Evolutionary conservation across 805 yeast genomes (phyloP), one percentile per base, ranked within the genome.

Genomic region (Barnettozyma salicaria): DNA sequence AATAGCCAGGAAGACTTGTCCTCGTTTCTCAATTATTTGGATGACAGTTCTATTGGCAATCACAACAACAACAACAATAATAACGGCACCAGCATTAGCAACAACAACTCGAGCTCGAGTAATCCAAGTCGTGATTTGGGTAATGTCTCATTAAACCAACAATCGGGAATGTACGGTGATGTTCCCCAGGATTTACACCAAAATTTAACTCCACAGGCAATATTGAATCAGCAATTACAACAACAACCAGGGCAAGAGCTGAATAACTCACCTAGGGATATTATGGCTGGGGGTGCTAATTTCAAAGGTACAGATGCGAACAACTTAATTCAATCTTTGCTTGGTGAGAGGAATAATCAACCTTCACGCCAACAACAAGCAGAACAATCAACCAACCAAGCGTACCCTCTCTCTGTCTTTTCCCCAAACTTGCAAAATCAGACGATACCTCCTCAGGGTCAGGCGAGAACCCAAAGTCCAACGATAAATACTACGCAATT

Each of bases 1-100:
- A n/a, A n/a, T n/a, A 31, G 46, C 14, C 51, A 48, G n/a, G 52
- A 50, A 36, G 43, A 56, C 33, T 71, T 72, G 52, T 66, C 65
- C 32, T 58, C 75, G 25, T 78, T 77, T 21, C 55, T 75, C 25
- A 67, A 68, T 47, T 71, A 74, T 42, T 56, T 72, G 41, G 72
- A 70, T 41, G 72, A 38, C 34, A n/a, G n/a, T n/a, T n/a, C n/a
- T n/a, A n/a, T n/a, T n/a, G n/a, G 52, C 47, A 19, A 9, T 26
- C 33, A 13, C 24, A 23, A 31, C 27, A 21, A 26, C 19, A n/a
- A 8, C 23, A 13, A 22, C 19, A 39, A 19, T 24, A 29, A 28
- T 30, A 36, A 20, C 25, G 30, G 21, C 16, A 41, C 30, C 28
- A 27, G 25, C 26, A 19, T n/a, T 19, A 33, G 25, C 13, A 29